phyloP scores from a whole-genome alignment of 2,329 filamentous ascomycete genomes.

The Aspergillus sp. region DNA sequence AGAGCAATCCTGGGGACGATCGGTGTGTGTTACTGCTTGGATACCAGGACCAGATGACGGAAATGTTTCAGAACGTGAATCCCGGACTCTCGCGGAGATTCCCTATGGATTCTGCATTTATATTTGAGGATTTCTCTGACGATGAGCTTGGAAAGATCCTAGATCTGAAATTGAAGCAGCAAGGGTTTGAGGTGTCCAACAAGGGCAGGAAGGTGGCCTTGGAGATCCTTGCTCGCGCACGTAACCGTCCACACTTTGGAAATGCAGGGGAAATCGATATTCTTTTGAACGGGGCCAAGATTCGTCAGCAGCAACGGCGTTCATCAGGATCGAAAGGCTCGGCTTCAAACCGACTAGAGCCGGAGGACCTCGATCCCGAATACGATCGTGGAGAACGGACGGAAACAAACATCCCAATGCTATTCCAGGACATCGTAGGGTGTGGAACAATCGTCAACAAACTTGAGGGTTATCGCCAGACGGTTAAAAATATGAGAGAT shows the following conservation, averaged over 20 bases:
- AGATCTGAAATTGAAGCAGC: constrained; percentile 60
- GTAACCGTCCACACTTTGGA: constrained; percentile 66
- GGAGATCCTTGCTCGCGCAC: constrained; percentile 60
- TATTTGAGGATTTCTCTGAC: constrained; percentile 67
- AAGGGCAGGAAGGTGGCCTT: constrained; percentile 56
- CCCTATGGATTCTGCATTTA: constrained; percentile 62
- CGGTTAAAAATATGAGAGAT: constrained; percentile 51
- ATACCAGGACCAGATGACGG: constrained; percentile 67
- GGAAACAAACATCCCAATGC: constrained; percentile 9
- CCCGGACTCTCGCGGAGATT: constrained; percentile 69
- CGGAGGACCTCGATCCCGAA: constrained; percentile 21
- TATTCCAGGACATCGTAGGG: constrained; percentile 53
- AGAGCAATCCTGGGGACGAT: constrained; percentile 68
- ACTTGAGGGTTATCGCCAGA: constrained; percentile 57
- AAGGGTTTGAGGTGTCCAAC: constrained; percentile 54
- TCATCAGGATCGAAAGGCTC: constrained; percentile 9
- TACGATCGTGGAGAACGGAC: constrained; percentile 8
- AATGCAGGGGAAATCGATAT: constrained; percentile 75
- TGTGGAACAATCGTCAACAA: constrained; percentile 55
- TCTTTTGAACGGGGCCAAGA: constrained; percentile 60
- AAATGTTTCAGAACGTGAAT: constrained; percentile 74
- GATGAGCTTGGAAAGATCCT: constrained; percentile 60
- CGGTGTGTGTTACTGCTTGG: constrained; percentile 71
- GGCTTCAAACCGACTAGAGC: constrained; percentile 32
- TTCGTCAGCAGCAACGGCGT: constrained; percentile 48